Evolutionary conservation across 495 filamentous ascomycete genomes (phyloP).

Genomic region (Hypoxylon fragiforme): DNA sequence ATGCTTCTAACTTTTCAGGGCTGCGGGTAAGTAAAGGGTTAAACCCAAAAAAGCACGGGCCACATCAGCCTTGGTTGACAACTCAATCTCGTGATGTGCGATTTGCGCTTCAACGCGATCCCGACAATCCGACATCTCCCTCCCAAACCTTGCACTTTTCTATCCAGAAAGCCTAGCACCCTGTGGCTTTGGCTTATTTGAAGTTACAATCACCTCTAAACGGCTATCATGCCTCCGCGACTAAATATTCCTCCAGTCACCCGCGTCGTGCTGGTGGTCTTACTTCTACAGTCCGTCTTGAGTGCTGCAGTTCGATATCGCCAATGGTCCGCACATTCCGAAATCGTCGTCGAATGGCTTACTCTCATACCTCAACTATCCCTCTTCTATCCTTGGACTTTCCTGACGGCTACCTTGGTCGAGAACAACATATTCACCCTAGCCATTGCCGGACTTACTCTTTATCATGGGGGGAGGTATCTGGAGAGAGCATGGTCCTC

Average conservation of each 20-base stretch:
- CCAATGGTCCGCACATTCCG: constrained; percentile 58
- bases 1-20: not conserved
- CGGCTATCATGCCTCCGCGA: constrained; percentile 70
- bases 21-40: not conserved
- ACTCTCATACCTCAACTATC: constrained; percentile 81
- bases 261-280: constrained; percentile 72
- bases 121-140: constrained; percentile 28
- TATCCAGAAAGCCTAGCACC: no score
- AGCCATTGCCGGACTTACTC: constrained; percentile 72
- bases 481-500: constrained; percentile 95
- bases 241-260: constrained; percentile 93
- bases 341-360: constrained; percentile 78
- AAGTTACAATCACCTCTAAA: constrained; percentile 9
- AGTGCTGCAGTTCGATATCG: constrained; percentile 77
- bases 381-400: constrained; percentile 89
- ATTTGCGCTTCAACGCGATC: constrained; percentile 25
- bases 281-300: constrained; percentile 76
- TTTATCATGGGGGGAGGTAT: constrained; percentile 94
- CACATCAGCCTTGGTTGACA: constrained; percentile 18
- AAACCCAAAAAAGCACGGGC: constrained; percentile 8
- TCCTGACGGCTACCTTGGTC: constrained; percentile 81
- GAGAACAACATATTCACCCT: constrained; percentile 93
- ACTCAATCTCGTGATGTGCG: constrained; percentile 22
- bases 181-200: constrained; percentile 12
- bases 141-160: constrained; percentile 16